Evolutionary conservation across 306 rosid species (phyloP).

Genomic region (Rosa rugosa): DNA sequence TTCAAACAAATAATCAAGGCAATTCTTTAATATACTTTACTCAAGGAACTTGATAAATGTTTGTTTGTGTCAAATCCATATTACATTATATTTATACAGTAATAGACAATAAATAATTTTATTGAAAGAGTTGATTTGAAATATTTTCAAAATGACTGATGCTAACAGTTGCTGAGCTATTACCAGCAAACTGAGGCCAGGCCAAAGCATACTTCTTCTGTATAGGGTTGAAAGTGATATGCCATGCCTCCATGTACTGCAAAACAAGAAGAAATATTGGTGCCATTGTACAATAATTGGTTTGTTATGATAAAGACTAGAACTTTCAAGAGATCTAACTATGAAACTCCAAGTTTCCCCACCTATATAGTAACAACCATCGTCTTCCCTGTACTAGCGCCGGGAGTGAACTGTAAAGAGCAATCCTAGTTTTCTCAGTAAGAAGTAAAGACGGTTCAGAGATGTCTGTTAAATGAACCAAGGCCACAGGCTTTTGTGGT

Average conservation of each 20-base stretch:
- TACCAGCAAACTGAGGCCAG: slow-evolving; percentile 94
- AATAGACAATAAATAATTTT: slow-evolving; percentile 3
- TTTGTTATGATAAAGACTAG: not conserved
- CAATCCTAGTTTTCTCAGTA: slow-evolving; percentile 48
- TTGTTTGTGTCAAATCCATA: not conserved
- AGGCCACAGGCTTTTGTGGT: slow-evolving; percentile 36
- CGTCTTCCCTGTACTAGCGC: slow-evolving; percentile 83
- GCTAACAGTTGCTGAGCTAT: not conserved
- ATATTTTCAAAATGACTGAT: not conserved
- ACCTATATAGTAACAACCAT: slow-evolving; percentile 90
- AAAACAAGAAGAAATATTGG: slow-evolving; percentile 18
- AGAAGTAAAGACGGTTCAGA: slow-evolving; percentile 84
- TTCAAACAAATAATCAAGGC: not conserved
- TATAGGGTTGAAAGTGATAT: slow-evolving; percentile 83
- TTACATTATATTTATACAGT: not conserved
- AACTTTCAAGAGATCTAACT: slow-evolving; percentile 1
- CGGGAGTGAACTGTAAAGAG: slow-evolving; percentile 76
- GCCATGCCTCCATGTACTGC: slow-evolving; percentile 94
- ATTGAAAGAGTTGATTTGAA: not conserved
- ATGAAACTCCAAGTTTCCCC: slow-evolving; percentile 20
- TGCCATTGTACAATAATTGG: not conserved
- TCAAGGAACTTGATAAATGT: not conserved
- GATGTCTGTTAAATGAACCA: slow-evolving; percentile 48
- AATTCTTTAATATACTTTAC: not conserved
- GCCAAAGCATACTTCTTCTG: slow-evolving; percentile 83